Conservation (phyloP, 2,329 filamentous ascomycete species). For the Scleromitrula shiraiana region DNA sequence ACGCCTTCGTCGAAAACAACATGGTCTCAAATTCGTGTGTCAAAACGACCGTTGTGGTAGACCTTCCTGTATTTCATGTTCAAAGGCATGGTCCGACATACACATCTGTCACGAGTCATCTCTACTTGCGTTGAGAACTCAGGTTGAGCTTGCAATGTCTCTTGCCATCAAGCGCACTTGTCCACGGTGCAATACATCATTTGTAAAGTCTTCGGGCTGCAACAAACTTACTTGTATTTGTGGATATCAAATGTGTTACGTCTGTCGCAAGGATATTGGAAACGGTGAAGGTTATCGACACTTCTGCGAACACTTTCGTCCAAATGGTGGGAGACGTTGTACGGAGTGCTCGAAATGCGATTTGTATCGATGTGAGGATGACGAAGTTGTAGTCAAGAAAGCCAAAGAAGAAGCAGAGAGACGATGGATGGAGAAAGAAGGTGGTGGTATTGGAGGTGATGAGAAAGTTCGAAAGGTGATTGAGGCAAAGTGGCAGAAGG, state of each 20-base stretch:
- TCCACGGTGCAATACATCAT: constrained; percentile 81
- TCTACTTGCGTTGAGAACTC: constrained; percentile 72
- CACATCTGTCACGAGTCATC: constrained; percentile 86
- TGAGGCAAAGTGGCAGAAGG: constrained; percentile 38
- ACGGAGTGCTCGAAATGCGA: constrained; percentile 74
- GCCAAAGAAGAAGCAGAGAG: constrained; percentile 66
- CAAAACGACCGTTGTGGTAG: constrained; percentile 59
- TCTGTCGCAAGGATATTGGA: constrained; percentile 72
- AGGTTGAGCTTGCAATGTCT: constrained; percentile 88
- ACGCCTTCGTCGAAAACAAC: constrained; percentile 61
- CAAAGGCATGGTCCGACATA: constrained; percentile 76
- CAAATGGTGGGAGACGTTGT: constrained; percentile 68
- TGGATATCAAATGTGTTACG: constrained; percentile 97
- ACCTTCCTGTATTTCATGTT: constrained; percentile 72
- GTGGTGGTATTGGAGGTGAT: constrained; percentile 46
- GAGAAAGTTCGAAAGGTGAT: constrained; percentile 49
- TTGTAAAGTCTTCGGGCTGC: constrained; percentile 89
- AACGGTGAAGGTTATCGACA: constrained; percentile 75
- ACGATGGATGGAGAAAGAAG: constrained; percentile 61
- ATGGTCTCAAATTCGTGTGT: constrained; percentile 72
- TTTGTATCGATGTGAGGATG: constrained; percentile 62
- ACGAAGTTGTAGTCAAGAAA: constrained; percentile 58
- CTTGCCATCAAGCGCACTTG: constrained; percentile 92
- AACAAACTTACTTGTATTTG: constrained; percentile 96
- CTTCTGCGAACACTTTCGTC: constrained; percentile 93